Conservation (phyloP, 2,329 filamentous ascomycete species). For the Hypoxylon sp. region DNA sequence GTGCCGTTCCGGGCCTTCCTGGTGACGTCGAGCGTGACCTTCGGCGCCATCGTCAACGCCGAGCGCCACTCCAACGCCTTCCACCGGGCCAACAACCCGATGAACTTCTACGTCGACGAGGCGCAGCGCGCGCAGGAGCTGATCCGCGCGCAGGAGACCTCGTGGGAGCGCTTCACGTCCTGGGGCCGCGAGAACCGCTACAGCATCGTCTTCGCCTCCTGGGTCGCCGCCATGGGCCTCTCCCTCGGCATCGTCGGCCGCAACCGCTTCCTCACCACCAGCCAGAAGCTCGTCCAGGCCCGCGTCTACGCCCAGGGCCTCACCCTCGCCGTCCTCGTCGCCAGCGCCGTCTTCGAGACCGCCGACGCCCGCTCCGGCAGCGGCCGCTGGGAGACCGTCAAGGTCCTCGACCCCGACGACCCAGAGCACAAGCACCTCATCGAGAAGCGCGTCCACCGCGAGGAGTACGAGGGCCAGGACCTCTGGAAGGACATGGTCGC, state of each 20-base stretch:
- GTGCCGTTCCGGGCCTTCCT: constrained; percentile 92
- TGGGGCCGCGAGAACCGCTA: constrained; percentile 87
- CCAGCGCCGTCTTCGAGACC: constrained; percentile 82
- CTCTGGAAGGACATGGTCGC: constrained; percentile 94
- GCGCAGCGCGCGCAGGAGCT: constrained; percentile 64
- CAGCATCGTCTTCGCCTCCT: constrained; percentile 81
- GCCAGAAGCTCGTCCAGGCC: constrained; percentile 92
- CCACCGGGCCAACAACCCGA: constrained; percentile 74
- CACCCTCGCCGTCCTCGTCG: constrained; percentile 83
- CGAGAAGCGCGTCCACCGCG: constrained; percentile 87
- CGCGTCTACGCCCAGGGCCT: constrained; percentile 93
- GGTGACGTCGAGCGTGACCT: constrained; percentile 81
- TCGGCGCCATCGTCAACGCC: constrained; percentile 86
- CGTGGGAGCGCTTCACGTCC: constrained; percentile 67
- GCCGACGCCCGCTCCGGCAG: constrained; percentile 77
- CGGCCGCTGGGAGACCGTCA: constrained; percentile 84
- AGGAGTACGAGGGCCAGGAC: constrained; percentile 87
- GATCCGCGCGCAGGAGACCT: constrained; percentile 63
- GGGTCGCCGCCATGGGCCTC: constrained; percentile 80
- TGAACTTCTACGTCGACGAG: constrained; percentile 70
- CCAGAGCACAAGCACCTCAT: constrained; percentile 83
- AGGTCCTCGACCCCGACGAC: constrained; percentile 81
- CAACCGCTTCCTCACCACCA: constrained; percentile 74
- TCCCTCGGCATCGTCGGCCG: constrained; percentile 79
- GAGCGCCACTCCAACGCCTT: constrained; percentile 73